Base-by-base conservation (phyloP, 495 filamentous ascomycete species). In the Aspergillus bertholletiae region DNA sequence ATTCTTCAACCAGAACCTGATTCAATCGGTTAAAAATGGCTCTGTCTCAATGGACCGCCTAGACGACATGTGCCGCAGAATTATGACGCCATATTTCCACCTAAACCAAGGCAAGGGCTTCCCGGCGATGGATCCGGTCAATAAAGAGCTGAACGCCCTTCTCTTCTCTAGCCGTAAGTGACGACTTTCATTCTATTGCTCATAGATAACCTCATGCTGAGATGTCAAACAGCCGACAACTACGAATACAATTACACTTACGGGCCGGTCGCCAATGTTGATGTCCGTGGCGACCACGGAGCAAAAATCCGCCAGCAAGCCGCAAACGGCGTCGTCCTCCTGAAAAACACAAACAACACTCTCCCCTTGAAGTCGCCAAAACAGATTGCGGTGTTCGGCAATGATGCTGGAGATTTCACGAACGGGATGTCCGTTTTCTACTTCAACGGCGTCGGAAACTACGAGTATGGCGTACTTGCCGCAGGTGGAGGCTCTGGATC, bases 401-500 rank as follows among this genome's bases (percentile, higher is more conserved):
- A 84, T 23, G 84, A 85, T 44, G 84, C 83, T 15, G 79, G 77
- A 20, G 74, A 79, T 21, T 72, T 75, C 7, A 74, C 76, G 6
- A 74, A 75, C 28, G 70, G 70, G 3, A 4, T 46, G 1, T 13
- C 24, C 5, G 21, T 22, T 21, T 17, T 12, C 9, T 73, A 70
- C 46, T 67, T 67, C 6, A 69, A 74, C 24, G 66, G 71, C 7
- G 71, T 73, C 12, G 49, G 50, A 7, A 28, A 28, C 27, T 84
- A 75, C 62, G 76, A 81, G n/a, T 72, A 69, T 26, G 84, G 85
- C 1, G 83, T 81, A 0, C 60, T 87, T 17, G 73, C 82, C 23
- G 74, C 75, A 0, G 82, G 83, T n/a, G 83, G 80, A 20, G 82
- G 85, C 5, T 85, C 81, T 0, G 84, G 84, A 0, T 78, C 76